Conservation (phyloP, 75 land plant genomes). For the Picea sitchensis region DNA sequence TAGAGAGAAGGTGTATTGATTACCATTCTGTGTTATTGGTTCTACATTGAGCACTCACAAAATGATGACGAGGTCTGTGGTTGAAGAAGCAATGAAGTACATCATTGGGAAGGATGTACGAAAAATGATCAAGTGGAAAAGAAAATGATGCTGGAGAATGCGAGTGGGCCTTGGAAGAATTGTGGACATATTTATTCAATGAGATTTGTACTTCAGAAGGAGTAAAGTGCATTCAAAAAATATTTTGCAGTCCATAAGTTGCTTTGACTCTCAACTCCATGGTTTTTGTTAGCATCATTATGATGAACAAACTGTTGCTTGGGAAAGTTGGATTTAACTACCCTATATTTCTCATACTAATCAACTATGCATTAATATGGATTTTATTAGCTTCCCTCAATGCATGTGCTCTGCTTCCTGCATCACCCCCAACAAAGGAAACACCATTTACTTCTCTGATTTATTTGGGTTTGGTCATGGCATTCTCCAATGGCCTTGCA, state of each 20-base stretch:
- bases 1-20: not conserved
- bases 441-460: slow-evolving; percentile 58
- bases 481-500: slow-evolving; percentile 64
- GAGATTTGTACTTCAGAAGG: slow-evolving; percentile 54
- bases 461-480: slow-evolving; percentile 53
- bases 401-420: slow-evolving; percentile 46
- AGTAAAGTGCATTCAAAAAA: slow-evolving; percentile 59
- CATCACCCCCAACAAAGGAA: slow-evolving; percentile 51
- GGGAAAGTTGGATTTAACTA: slow-evolving; percentile 69
- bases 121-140: slow-evolving; percentile 48
- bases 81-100: slow-evolving; percentile 22
- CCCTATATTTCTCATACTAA: slow-evolving; percentile 61
- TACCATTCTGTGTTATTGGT: not conserved
- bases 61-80: not conserved
- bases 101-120: slow-evolving; percentile 29
- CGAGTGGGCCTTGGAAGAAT: slow-evolving; percentile 32
- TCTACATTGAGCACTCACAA: not conserved
- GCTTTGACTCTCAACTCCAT: slow-evolving; percentile 64
- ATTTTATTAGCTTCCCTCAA: slow-evolving; percentile 48
- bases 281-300: slow-evolving; percentile 57
- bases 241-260: slow-evolving; percentile 52
- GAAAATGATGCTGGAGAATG: slow-evolving; percentile 59
- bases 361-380: slow-evolving; percentile 55
- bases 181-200: slow-evolving; percentile 33
- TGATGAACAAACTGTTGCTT: slow-evolving; percentile 66